Base-by-base conservation (phyloP, 2,329 filamentous ascomycete genomes). In the Apiospora sp. region DNA sequence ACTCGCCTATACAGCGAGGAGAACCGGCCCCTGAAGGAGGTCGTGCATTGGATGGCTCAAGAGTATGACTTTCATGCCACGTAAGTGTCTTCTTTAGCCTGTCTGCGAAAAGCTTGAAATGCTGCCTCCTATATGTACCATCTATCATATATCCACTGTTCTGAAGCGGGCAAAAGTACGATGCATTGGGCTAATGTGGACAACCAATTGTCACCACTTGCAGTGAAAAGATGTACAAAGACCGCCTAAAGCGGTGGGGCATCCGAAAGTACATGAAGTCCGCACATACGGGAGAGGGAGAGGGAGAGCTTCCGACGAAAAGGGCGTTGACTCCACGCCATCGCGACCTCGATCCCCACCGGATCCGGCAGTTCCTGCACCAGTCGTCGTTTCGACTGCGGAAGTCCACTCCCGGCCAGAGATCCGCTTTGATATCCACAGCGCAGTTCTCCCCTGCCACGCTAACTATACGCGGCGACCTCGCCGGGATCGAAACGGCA, bases 161-260 rank as follows among this genome's bases (percentile, higher is more conserved):
- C 58, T 41, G 58, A 24, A 24, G 34, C 58, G 4, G 58, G 58
- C 27, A 61, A 37, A 64, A 64, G 58, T 64, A 64, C 30, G 34
- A 4, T 14, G 34, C 54, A 37, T 61, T 1, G 3, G 7, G 54
- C 54, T 61, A 61, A 64, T 13, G 16, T 10, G 19, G 1, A n/a
- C 22, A 4, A 10, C 13, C 34, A n/a, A 22, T 13, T 22, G 13
- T 64, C 30, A n/a, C 4, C 34, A 30, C 27, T 30, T 30, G 27
- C 27, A 69, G 67, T 1, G 44, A 49, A 49, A 69, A 69, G 27
- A 69, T 69, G 67, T 69, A 69, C 44, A 69, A 69, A 8, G 67
- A 46, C 44, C 44, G 44, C 22, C 34, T 69, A 34, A 49, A 69
- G 44, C 44, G 48, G 43, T 69, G 67, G 67, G 44, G 48, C 5